Conservation (phyloP, 176 grass and related monocot species). For the Panicum miliaceum region DNA sequence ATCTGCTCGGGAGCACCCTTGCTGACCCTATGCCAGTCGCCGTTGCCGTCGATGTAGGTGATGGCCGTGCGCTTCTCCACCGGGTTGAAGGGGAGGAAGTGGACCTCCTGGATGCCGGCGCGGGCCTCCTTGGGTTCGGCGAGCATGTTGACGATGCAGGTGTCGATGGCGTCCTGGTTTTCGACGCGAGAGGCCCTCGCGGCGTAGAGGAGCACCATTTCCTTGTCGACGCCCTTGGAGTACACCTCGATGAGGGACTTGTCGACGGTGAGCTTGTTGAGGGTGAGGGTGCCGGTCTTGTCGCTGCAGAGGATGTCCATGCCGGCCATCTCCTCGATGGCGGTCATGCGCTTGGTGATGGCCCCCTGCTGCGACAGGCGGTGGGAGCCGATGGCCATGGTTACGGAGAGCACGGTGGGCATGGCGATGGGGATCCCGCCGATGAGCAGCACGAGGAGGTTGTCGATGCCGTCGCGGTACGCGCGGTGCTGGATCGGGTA, state of each 20-base stretch:
- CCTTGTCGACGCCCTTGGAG: slow-evolving; percentile 76
- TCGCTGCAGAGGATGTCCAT: slow-evolving; percentile 99
- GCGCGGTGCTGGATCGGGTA: slow-evolving; percentile 78
- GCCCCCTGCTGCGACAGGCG: slow-evolving; percentile 83
- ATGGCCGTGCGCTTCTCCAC: slow-evolving; percentile 96
- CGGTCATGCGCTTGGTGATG: slow-evolving; percentile 98
- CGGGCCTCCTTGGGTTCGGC: slow-evolving; percentile 85
- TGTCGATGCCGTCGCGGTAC: slow-evolving; percentile 89
- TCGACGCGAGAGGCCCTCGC: slow-evolving; percentile 82
- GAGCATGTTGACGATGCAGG: slow-evolving; percentile 89
- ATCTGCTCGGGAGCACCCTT: slow-evolving; percentile 95
- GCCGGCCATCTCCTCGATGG: slow-evolving; percentile 98
- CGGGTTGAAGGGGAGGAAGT: slow-evolving; percentile 93
- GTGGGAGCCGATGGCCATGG: slow-evolving; percentile 98
- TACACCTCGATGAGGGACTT: slow-evolving; percentile 87
- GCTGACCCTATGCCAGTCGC: slow-evolving; percentile 87
- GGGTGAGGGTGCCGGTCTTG: slow-evolving; percentile 91
- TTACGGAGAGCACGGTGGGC: slow-evolving; percentile 95
- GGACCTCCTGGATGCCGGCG: slow-evolving; percentile 77
- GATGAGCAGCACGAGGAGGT: slow-evolving; percentile 93
- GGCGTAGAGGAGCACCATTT: slow-evolving; percentile 74
- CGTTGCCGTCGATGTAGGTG: slow-evolving; percentile 83
- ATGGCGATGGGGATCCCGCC: slow-evolving; percentile 96
- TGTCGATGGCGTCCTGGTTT: slow-evolving; percentile 98
- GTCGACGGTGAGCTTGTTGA: slow-evolving; percentile 98